Base-by-base conservation (phyloP, 805 yeast genomes). In the Candida taoyuanica region DNA sequence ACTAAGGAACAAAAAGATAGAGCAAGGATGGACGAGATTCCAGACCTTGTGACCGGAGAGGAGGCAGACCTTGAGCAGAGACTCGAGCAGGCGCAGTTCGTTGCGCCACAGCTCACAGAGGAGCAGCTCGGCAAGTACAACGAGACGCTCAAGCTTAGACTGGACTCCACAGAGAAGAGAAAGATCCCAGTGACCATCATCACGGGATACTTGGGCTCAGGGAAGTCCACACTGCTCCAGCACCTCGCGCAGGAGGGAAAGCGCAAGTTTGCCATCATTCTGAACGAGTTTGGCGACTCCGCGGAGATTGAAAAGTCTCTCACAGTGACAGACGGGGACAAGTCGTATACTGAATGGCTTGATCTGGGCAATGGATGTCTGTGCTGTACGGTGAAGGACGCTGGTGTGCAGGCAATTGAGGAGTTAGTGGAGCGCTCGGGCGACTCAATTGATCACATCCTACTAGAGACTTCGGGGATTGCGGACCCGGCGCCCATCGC, bases 401-500 rank as follows among this genome's bases (percentile, higher is more conserved):
- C 81, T 39, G 98, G 98, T 5, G 97, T 93, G 1, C 71, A 83
- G 29, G 98, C 98, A 0, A 88, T 93, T 37, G 98, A 93, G 59
- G 76, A 85, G 40, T 72, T 93, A 49, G 79, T 91, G 43, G 81
- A 78, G 21, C 73, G 79, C 36, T 73, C 81, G 23, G 81, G 80
- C 6, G 81, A 76, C 23, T 72, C 73, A 36, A 88, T 91, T 36
- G 98, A 93, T 60, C 84, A 91, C 55, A 88, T 93, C n/a, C 59
- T 93, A 17, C 65, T 93, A 37, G 98, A 93, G 56, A 93, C 98
- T 0, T 87, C 96, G 0, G 98, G 98, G 0, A 72, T 93, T 13
- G 98, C 98, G 0, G 98, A 93, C 56, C 98, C 98, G 0, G 97
- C 89, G 0, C 98, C 98, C 0, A 87, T 93, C 19, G 96, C 97